Evolutionary conservation across 805 yeast species (phyloP).

Genomic region (Blastobotrys chiropterorum): DNA sequence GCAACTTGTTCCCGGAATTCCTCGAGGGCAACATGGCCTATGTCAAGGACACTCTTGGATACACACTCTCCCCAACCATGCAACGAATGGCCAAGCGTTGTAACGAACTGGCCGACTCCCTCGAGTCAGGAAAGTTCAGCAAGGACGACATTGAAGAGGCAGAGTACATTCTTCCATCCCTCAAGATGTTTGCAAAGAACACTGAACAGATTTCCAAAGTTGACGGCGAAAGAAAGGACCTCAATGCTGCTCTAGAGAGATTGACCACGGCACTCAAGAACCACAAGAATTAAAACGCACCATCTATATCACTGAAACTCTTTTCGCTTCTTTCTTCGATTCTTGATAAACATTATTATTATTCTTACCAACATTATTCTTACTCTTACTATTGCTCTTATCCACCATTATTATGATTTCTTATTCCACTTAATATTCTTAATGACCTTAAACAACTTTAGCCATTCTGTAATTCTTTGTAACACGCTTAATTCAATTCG

Average conservation of each 20-base stretch:
- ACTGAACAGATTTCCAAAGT: not conserved
- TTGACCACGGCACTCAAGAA: not conserved
- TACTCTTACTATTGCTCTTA: too few species aligned
- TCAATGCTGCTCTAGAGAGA: not conserved
- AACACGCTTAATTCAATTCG: too few species aligned
- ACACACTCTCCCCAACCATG: not conserved
- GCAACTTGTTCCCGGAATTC: slow-evolving; percentile 1
- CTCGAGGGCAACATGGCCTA: not conserved
- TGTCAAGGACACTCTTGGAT: not conserved
- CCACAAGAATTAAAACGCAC: not conserved
- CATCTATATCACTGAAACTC: not conserved
- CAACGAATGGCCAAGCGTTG: not conserved
- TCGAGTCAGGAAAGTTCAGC: not conserved
- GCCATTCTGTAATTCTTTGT: too few species aligned
- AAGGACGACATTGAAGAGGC: not conserved
- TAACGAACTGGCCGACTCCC: not conserved
- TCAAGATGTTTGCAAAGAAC: not conserved
- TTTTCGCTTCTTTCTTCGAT: not conserved
- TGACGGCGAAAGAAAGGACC: not conserved
- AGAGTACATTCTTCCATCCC: not conserved
- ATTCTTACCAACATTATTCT: too few species aligned
- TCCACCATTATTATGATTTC: too few species aligned
- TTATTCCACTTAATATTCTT: too few species aligned
- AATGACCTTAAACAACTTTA: too few species aligned
- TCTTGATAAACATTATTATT: too few species aligned